These are phyloP conservation scores for Stereum hirsutum DNA, from an alignment of 1,284 basidiomycete genomes.

Conservation along the genomic window DNA sequence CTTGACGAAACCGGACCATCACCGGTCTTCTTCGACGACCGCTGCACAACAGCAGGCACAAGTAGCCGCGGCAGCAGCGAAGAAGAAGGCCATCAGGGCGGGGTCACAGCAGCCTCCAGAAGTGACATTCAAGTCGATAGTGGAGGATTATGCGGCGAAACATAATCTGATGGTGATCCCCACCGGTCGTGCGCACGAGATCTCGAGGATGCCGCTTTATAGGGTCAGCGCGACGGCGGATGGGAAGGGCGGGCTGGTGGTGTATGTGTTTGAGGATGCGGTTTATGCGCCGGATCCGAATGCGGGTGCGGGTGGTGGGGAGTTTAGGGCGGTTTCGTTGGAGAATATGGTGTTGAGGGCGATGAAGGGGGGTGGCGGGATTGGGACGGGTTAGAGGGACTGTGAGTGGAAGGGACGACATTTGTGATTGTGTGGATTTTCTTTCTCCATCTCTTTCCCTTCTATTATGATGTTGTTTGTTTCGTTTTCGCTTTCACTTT, in stretches of 20 bases:
- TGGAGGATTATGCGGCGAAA: conserved; percentile 78
- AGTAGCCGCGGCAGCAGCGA: conserved; percentile 18
- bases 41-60: conserved; percentile 17
- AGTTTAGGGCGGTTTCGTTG: conserved; percentile 52
- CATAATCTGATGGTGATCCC: conserved; percentile 88
- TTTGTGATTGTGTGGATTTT: too few species aligned
- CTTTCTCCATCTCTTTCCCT: too few species aligned
- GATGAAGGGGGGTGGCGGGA: conserved; percentile 14
- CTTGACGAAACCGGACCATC: conserved; percentile 58
- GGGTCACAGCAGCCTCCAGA: too few species aligned
- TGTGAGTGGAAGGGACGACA: too few species aligned
- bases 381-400: too few species aligned
- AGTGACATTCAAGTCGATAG: conserved; percentile 87
- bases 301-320: conserved; percentile 29
- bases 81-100: conserved; percentile 35
- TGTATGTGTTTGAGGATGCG: conserved; percentile 84
- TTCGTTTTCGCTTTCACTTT: too few species aligned
- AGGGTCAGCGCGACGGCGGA: conserved; percentile 70
- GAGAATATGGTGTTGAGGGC: conserved; percentile 68
- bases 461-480: too few species aligned
- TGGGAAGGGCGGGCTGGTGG: conserved; percentile 76
- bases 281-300: conserved; percentile 67
- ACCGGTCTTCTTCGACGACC: conserved; percentile 18
- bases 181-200: conserved; percentile 72
- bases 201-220: conserved; percentile 81